phyloP scores from a whole-genome alignment of 176 grass and related monocot genomes.

The Oryza australiensis region DNA sequence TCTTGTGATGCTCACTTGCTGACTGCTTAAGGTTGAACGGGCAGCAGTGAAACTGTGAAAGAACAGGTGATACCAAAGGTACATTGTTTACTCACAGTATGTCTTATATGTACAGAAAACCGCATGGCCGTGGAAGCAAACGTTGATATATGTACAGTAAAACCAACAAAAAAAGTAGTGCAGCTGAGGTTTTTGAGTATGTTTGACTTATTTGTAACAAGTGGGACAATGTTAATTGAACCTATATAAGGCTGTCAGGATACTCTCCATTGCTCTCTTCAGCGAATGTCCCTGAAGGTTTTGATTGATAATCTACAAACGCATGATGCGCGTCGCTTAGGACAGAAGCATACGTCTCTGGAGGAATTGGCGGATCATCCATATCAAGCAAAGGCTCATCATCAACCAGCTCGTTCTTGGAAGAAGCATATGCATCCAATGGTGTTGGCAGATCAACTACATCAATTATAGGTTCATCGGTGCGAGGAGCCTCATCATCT shows the following conservation, averaged over 20 bases:
- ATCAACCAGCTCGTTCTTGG: slow-evolving; percentile 1
- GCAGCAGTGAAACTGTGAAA: neutral
- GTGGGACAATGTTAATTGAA: neutral
- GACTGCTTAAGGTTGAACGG: neutral
- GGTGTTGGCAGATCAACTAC: slow-evolving; percentile 8
- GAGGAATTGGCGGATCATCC: slow-evolving; percentile 22
- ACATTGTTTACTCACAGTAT: neutral
- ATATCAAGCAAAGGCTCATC: slow-evolving; percentile 40
- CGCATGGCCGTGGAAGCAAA: slow-evolving; percentile 2
- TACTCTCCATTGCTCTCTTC: slow-evolving; percentile 36
- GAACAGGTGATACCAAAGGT: neutral
- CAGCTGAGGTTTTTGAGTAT: slow-evolving; percentile 1
- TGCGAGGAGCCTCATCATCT: slow-evolving; percentile 25
- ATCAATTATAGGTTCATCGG: slow-evolving; percentile 23
- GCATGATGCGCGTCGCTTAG: neutral
- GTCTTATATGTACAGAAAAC: slow-evolving; percentile 36
- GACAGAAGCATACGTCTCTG: slow-evolving; percentile 2
- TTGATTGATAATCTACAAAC: slow-evolving; percentile 12
- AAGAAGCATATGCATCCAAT: slow-evolving; percentile 23
- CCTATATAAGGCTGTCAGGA: slow-evolving; percentile 49
- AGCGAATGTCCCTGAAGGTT: slow-evolving; percentile 13
- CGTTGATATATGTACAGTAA: slow-evolving; percentile 31
- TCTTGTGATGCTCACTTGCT: neutral
- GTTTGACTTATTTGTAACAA: neutral
- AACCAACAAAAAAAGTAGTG: slow-evolving; percentile 16